Base-by-base conservation (phyloP, 164 flowering plant genomes). In the Vitis cinerea region DNA sequence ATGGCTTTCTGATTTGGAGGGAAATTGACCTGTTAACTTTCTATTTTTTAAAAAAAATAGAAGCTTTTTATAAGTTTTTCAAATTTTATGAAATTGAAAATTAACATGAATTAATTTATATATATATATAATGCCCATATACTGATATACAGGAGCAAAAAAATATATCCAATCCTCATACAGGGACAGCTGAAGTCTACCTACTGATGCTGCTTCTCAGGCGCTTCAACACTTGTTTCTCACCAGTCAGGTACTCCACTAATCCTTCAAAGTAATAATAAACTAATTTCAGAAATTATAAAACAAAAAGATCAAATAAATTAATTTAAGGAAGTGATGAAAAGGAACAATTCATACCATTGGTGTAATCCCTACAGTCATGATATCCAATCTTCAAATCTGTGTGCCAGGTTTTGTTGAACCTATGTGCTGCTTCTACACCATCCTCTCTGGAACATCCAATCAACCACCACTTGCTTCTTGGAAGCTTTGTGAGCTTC, bases 341-440 rank as follows among this genome's bases (percentile, higher is more conserved):
- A 37, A 37, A 37, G 7, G 44, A 37, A 37, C 10, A 63, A 12
- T 64, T 48, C 3, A 56, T 74, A 90, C 97, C 94, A 60, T 88
- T 82, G 50, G 90, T 77, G 67, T 90, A 92, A 76, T 92, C 75
- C 37, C 94, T 85, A 68, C 97, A 92, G 56, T 92, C 97, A 61
- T 90, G 92, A 30, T 68, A 76, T 15, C 95, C 91, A 57, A 90
- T 66, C 27, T 71, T 79, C 73, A 92, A 73, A 68, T 84, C 82
- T 14, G 88, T 82, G 9, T 80, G 65, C 94, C 97, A 92, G 5
- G 48, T 44, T 29, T 81, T 59, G 66, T 80, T 87, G 84, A 83
- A 92, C 29, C 70, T 58, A 29, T 61, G 53, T 11, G 86, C 86
- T 56, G 49, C 71, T 15, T 81, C 76, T 37, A 81, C 17, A 17